Evolutionary conservation across 805 yeast genomes (phyloP), one percentile per base, ranked within the genome.

Genomic region (Lipomyces sp.): DNA sequence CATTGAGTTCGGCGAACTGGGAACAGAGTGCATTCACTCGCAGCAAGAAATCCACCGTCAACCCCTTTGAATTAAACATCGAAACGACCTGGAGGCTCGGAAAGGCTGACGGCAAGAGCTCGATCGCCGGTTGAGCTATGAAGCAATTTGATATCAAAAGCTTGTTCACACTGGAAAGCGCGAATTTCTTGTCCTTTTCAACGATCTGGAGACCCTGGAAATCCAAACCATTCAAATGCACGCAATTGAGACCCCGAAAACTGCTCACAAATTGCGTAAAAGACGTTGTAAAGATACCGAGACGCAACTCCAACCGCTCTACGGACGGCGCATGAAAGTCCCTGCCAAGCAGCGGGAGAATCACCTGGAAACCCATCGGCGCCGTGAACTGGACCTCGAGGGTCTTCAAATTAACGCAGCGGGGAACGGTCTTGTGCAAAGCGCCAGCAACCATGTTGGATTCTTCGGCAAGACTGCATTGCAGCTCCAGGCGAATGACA

Each of bases 391-490:
- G 19, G 16, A 50, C 41, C 21, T 37, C 48, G 4, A 55, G 32
- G n/a, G 13, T 19, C n/a, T 16, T 22, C 35, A 55, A 39, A 19
- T 45, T 47, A 14, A 29, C 14, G 40, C 50, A 48, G 7, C 43
- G 48, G 6, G 51, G 48, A 4, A 55, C 19, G 4, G 58, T 44
- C 16, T 36, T 22, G 4, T 33, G 37, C 8, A 55, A 31, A 5
- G 58, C 58, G 21, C 45, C 26, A 4, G 58, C 53, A 22, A 55
- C 58, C 58, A 53, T 55, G 33, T 55, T 53, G 18, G 59, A 45
- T 34, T 55, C 59, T 21, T 55, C 59, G n/a, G 39, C 47, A 7
- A 53, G 41, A 45, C 54, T 51, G 45, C 54, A 45, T 41, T 55
- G 56, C 14, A 53, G 36, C 31, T 35, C 42, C 19, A 55, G 38